These are phyloP conservation scores for Bryoglossum gracile DNA, from an alignment of 495 filamentous ascomycete genomes.

Conservation along the genomic window DNA sequence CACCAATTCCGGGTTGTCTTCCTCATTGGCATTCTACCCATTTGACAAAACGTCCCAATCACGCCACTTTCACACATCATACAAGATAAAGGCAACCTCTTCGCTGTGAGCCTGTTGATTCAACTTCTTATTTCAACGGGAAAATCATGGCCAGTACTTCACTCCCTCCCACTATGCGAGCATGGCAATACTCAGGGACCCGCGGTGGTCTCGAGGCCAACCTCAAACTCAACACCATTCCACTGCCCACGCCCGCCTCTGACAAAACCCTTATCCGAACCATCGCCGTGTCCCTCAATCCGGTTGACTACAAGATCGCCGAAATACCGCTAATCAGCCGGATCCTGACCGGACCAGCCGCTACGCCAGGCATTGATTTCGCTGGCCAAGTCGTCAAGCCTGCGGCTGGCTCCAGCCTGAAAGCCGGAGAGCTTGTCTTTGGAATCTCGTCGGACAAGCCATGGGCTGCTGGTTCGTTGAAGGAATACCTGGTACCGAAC, in stretches of 20 bases:
- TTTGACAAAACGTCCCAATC: too few relatives aligned
- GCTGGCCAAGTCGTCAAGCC: slow-evolving; percentile 46
- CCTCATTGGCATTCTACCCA: too few relatives aligned
- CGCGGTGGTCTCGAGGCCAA: slow-evolving; percentile 48
- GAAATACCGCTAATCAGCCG: slow-evolving; percentile 41
- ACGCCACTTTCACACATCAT: too few relatives aligned
- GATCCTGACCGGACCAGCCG: slow-evolving; percentile 37
- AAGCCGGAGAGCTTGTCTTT: slow-evolving; percentile 49
- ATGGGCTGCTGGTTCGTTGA: slow-evolving; percentile 42
- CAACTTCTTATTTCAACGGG: too few relatives aligned
- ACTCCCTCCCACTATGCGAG: slow-evolving; percentile 45
- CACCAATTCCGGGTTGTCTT: too few relatives aligned
- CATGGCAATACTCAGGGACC: slow-evolving; percentile 53
- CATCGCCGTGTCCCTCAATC: slow-evolving; percentile 51
- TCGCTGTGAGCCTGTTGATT: too few relatives aligned
- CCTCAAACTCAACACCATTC: slow-evolving; percentile 42
- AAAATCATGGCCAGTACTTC: too few relatives aligned
- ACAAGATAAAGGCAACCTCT: too few relatives aligned
- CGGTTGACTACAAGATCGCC: slow-evolving; percentile 62
- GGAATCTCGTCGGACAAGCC: slow-evolving; percentile 34
- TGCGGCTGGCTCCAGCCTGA: slow-evolving; percentile 28
- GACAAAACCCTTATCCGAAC: slow-evolving; percentile 52
- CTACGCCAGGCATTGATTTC: slow-evolving; percentile 57
- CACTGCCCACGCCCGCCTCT: slow-evolving; percentile 29
- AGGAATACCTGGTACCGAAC: slow-evolving; percentile 40